Percentiles rank a stretch among this genome's conserved stretches.
Conservation (phyloP, 805 yeast species). For the Lachancea dasiensis region DNA sequence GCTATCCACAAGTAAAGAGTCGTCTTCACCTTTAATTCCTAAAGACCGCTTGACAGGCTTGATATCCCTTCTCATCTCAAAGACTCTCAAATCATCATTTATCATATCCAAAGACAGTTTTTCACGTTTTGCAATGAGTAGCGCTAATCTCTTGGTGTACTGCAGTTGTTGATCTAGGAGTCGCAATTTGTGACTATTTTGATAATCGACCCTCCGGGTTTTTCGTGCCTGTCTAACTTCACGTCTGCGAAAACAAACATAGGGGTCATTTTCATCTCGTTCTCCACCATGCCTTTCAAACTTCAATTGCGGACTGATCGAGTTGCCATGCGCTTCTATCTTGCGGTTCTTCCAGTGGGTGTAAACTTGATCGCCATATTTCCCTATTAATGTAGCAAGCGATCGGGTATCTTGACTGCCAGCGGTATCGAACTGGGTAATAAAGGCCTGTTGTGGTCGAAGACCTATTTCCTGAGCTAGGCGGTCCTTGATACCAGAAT, state of each 20-base stretch:
- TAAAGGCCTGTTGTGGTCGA: slow-evolving; percentile 39
- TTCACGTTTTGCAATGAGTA: slow-evolving; percentile 66
- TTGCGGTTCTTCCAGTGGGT: slow-evolving; percentile 78
- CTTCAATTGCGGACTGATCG: slow-evolving; percentile 67
- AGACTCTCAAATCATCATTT: slow-evolving; percentile 58
- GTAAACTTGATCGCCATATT: slow-evolving; percentile 64
- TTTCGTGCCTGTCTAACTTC: slow-evolving; percentile 94
- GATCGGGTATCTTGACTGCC: slow-evolving; percentile 39
- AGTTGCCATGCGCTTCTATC: slow-evolving; percentile 59
- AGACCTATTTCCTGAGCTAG: slow-evolving; percentile 51
- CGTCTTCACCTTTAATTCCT: slow-evolving; percentile 78
- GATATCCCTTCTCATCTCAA: slow-evolving; percentile 64
- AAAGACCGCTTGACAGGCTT: slow-evolving; percentile 69
- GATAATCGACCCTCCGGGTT: slow-evolving; percentile 89
- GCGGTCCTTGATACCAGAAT: slow-evolving; percentile 50
- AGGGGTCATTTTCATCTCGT: slow-evolving; percentile 91
- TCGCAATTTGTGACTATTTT: slow-evolving; percentile 79
- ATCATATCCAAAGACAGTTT: slow-evolving; percentile 47
- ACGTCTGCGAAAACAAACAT: slow-evolving; percentile 90
- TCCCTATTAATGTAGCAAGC: slow-evolving; percentile 42
- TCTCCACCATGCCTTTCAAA: slow-evolving; percentile 76
- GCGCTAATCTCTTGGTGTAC: slow-evolving; percentile 62
- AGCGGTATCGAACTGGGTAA: slow-evolving; percentile 45
- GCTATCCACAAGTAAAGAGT: slow-evolving; percentile 62
- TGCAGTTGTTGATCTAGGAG: slow-evolving; percentile 69